These are phyloP conservation scores for Mycena venus DNA, from an alignment of 768 basidiomycete species.

Conservation along the genomic window DNA sequence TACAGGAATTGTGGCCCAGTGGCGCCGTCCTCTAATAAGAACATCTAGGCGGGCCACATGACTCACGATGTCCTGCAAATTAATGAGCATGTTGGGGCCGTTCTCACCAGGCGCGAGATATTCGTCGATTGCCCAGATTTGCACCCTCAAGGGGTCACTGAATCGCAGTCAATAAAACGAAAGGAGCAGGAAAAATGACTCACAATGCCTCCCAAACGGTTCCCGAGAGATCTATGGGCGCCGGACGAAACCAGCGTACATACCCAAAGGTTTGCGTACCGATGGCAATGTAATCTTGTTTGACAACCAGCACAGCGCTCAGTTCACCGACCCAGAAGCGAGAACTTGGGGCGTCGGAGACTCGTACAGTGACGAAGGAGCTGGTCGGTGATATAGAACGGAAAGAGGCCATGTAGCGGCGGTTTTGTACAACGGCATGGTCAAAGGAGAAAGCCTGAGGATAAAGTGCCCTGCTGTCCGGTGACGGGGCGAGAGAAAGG, in stretches of 20 bases:
- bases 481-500: no score
- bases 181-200: neutral
- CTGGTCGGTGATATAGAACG: no score
- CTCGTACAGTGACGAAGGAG: no score
- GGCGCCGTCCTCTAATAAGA: neutral
- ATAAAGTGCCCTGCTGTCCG: no score
- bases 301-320: neutral
- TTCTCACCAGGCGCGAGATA: neutral
- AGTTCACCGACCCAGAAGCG: neutral
- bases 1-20: slow-evolving; percentile 2
- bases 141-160: no score
- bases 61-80: neutral
- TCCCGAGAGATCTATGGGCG: neutral
- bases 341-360: no score
- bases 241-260: slow-evolving; percentile 15
- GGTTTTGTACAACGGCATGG: no score
- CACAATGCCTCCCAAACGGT: slow-evolving; percentile 13
- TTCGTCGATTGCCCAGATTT: neutral
- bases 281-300: neutral
- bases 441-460: no score
- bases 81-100: neutral
- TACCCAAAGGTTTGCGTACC: no score
- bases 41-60: slow-evolving; percentile 7
- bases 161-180: no score
- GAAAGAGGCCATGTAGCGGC: no score